Evolutionary conservation across 257 asterid species (phyloP), one percentile per base, ranked within the genome.

Genomic region (Petunia secreta): DNA sequence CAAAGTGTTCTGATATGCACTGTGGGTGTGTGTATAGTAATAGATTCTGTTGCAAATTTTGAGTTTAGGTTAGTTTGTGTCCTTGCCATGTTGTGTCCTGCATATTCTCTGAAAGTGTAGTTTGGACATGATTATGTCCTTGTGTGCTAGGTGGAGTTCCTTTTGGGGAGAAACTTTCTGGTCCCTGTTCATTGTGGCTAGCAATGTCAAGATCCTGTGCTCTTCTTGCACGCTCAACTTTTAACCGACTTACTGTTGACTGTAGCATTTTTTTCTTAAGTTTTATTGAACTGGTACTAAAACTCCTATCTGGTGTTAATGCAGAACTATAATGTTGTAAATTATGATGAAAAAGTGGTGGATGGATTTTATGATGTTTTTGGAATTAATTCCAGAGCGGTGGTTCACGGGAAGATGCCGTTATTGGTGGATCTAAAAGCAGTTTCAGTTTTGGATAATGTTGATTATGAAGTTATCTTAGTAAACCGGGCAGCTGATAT

Each of bases 281-380:
- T 79, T 75, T 50, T 76, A 25, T 41, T 58, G 36, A 48, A 34
- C 50, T 71, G 77, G 77, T 48, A 25, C 77, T 71, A 34, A 71
- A 37, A 11, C 34, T 60, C 63, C 75, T 75, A 58, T 75, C 48
- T 79, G 57, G 64, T 74, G 84, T 81, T 85, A 78, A 77, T 91
- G 96, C 98, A 96, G 99, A 94, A 86, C 83, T 90, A 86, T 81
- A 89, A 89, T 82, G 98, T 91, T 79, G 87, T 96, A 83, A 92
- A 92, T 89, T 96, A 92, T 55, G 97, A 89, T 25, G 98, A 96
- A 88, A 94, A 89, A 86, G 94, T 96, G 82, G 81, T 89, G 74
- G 99, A 96, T 81, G 99, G 96, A 76, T 96, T 96, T 89, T 96
- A 94, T 85, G 99, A 96, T 87, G 92, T 94, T 69, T 87, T 89